Evolutionary conservation across 2,329 filamentous ascomycete genomes (phyloP).

Genomic region (Epichloe aotearoae): DNA sequence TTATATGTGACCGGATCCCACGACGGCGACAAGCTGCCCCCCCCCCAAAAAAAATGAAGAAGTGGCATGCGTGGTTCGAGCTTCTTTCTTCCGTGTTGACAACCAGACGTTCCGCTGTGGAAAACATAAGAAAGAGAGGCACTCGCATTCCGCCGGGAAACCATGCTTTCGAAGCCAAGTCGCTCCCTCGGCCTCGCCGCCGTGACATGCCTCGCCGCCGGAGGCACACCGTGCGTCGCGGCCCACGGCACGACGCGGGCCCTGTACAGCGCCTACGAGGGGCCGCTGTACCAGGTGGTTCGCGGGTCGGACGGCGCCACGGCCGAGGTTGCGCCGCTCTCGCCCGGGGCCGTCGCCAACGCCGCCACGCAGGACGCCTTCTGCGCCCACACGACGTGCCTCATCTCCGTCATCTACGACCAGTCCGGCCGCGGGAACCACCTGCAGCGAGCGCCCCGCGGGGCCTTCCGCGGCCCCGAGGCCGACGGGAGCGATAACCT

Average conservation of each 20-base stretch:
- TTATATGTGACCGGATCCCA: no score
- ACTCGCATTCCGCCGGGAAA: no score
- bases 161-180: not conserved
- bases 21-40: no score
- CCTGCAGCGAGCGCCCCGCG: slow-evolving; percentile 44
- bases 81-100: no score
- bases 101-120: no score
- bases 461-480: slow-evolving; percentile 43
- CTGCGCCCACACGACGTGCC: slow-evolving; percentile 45
- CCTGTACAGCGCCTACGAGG: slow-evolving; percentile 39
- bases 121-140: no score
- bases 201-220: slow-evolving; percentile 11
- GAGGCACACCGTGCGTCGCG: slow-evolving; percentile 48
- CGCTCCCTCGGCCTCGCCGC: not conserved
- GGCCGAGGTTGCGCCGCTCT: slow-evolving; percentile 2
- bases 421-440: slow-evolving; percentile 50
- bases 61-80: no score
- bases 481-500: slow-evolving; percentile 45
- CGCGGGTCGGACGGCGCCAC: slow-evolving; percentile 33
- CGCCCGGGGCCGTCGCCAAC: slow-evolving; percentile 44
- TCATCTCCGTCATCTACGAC: slow-evolving; percentile 53
- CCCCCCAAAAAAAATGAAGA: no score
- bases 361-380: slow-evolving; percentile 47
- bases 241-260: slow-evolving; percentile 54
- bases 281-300: slow-evolving; percentile 45